phyloP scores from a whole-genome alignment of 352 stramenopile genomes.

The Stephanocyclus meneghinianus region DNA sequence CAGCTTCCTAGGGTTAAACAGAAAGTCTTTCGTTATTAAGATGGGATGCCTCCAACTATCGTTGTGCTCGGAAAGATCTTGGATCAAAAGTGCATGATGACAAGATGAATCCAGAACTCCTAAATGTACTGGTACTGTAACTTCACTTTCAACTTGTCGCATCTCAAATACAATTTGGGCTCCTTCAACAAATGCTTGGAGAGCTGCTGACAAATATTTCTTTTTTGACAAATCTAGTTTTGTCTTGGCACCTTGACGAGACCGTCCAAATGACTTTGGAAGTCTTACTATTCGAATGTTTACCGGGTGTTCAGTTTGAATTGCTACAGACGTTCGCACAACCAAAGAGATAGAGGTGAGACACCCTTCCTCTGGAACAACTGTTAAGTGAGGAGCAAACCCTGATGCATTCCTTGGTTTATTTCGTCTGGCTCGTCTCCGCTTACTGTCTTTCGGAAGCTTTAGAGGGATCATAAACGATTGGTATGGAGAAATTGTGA shows the following conservation, averaged over 20 bases:
- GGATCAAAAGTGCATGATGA: conserved; percentile 51
- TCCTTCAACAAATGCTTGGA: conserved; percentile 36
- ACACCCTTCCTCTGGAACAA: conserved; percentile 25
- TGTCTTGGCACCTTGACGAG: not conserved
- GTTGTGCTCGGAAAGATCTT: conserved; percentile 28
- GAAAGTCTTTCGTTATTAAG: conserved; percentile 57
- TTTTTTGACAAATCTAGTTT: conserved; percentile 24
- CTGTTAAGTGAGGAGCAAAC: conserved; percentile 33
- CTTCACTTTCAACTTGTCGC: conserved; percentile 8
- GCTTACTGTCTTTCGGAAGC: conserved; percentile 13
- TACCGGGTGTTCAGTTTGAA: conserved; percentile 37
- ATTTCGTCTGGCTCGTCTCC: conserved; percentile 20
- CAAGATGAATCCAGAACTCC: conserved; percentile 30
- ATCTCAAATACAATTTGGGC: conserved; percentile 51
- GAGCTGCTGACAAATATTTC: conserved; percentile 31
- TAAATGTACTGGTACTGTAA: conserved; percentile 25
- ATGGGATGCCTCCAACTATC: conserved; percentile 45
- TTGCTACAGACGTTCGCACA: conserved; percentile 29
- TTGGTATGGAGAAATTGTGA: conserved; percentile 38
- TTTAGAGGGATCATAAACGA: conserved; percentile 36
- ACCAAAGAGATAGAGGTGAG: conserved; percentile 29
- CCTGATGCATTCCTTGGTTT: conserved; percentile 19
- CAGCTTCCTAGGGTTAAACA: conserved; percentile 47
- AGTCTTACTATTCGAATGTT: conserved; percentile 43
- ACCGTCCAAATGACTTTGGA: conserved; percentile 13